Percentiles rank a stretch among this genome's conserved stretches.
Evolutionary conservation across 306 rosid species (phyloP).

Genomic region (Vachellia pachyceras): DNA sequence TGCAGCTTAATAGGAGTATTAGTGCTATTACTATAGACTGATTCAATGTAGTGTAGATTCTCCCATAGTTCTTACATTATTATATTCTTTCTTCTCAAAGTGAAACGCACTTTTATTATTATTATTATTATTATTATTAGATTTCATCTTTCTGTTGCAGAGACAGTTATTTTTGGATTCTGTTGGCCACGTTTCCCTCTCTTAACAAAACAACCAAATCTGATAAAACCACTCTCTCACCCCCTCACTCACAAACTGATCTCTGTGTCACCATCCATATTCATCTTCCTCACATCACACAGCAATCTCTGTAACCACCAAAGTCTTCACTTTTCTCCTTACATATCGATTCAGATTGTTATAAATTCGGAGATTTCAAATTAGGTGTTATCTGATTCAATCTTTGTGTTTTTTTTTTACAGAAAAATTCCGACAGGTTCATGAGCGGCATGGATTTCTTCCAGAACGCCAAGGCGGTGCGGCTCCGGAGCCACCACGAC

Average conservation of each 20-base stretch:
- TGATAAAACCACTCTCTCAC: neutral
- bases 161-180: neutral
- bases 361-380: neutral
- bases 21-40: too few relatives aligned
- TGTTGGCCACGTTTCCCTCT: neutral
- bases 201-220: neutral
- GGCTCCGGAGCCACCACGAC: slow-evolving; percentile 76
- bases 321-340: neutral
- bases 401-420: neutral
- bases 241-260: neutral
- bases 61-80: too few relatives aligned
- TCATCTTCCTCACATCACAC: neutral
- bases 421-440: slow-evolving; percentile 46
- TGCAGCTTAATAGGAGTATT: too few relatives aligned
- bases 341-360: neutral
- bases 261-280: neutral
- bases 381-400: neutral
- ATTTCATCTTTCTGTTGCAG: neutral
- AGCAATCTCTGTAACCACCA: too few relatives aligned
- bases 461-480: slow-evolving; percentile 78
- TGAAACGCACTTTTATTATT: too few relatives aligned
- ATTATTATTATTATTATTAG: neutral
- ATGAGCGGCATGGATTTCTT: slow-evolving; percentile 69
- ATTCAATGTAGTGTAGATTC: too few relatives aligned
- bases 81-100: too few relatives aligned